These are phyloP conservation scores for Monosporascus sp. DNA, from an alignment of 2,329 filamentous ascomycete species.

Conservation along the genomic window DNA sequence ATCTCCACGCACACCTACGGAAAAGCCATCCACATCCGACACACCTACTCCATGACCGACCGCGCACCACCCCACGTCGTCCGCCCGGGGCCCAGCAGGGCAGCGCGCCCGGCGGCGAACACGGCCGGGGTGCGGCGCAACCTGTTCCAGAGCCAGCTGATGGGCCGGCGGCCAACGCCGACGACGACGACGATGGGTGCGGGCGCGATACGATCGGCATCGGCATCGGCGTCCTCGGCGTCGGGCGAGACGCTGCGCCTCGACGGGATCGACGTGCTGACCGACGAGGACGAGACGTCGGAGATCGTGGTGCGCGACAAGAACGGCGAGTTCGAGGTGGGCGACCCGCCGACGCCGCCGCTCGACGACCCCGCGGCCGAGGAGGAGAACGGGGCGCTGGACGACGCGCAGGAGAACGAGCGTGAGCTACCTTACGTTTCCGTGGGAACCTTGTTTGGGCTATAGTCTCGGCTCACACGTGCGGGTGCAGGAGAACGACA, in stretches of 20 bases:
- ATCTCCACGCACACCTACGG: no score
- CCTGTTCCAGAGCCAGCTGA: conserved; percentile 56
- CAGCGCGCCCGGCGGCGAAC: conserved; percentile 21
- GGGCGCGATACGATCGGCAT: conserved; percentile 5
- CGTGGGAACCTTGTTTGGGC: conserved; percentile 12
- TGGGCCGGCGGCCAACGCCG: conserved; percentile 40
- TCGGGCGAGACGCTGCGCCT: conserved; percentile 45
- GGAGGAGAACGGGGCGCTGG: conserved; percentile 50
- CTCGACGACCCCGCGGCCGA: conserved; percentile 41
- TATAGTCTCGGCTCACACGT: background rate
- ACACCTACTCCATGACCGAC: conserved; percentile 16
- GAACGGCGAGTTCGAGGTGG: conserved; percentile 59
- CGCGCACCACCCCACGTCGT: conserved; percentile 18
- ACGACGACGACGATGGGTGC: background rate
- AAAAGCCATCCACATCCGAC: no score
- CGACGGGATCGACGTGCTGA: conserved; percentile 40
- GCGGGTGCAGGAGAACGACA: conserved; percentile 50
- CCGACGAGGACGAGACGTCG: conserved; percentile 25
- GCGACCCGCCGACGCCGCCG: conserved; percentile 48
- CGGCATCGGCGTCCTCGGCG: conserved; percentile 24
- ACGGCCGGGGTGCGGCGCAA: conserved; percentile 43
- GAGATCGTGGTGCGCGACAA: conserved; percentile 61
- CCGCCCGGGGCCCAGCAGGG: conserved; percentile 15
- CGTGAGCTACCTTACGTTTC: conserved; percentile 26
- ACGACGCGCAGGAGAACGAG: conserved; percentile 54